phyloP scores from a whole-genome alignment of 2,329 filamentous ascomycete genomes.

The Phyllosticta paracitricarpa region DNA sequence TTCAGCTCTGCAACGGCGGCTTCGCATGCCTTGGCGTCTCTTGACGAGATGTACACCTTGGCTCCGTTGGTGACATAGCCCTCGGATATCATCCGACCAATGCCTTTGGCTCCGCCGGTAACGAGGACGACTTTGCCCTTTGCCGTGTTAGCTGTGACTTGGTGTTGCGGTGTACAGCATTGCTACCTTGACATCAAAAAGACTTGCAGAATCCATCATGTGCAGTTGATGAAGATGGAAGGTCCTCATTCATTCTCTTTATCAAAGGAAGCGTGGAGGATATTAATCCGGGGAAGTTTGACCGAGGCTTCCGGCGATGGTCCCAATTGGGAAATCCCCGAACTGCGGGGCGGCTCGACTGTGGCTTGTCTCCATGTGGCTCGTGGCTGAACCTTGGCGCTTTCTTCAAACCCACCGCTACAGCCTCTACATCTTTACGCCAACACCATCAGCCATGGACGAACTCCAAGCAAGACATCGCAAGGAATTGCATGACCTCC shows the following conservation, averaged over 20 bases:
- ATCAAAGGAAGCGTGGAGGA: background rate
- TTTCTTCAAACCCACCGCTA: background rate
- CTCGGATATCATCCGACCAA: slow-evolving; percentile 58
- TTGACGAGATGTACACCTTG: slow-evolving; percentile 60
- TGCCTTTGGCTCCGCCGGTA: slow-evolving; percentile 44
- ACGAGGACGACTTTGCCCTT: slow-evolving; percentile 37
- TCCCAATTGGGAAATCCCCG: background rate
- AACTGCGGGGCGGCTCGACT: background rate
- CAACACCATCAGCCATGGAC: slow-evolving; percentile 45
- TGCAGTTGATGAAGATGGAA: background rate
- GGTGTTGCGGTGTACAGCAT: background rate
- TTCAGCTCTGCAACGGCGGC: slow-evolving; percentile 50
- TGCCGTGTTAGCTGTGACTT: background rate
- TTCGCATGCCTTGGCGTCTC: slow-evolving; percentile 51
- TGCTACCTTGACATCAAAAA: slow-evolving; percentile 28
- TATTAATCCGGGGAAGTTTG: slow-evolving; percentile 7
- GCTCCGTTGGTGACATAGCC: slow-evolving; percentile 56
- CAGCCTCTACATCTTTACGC: background rate
- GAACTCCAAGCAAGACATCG: slow-evolving; percentile 70
- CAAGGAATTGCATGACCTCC: slow-evolving; percentile 80
- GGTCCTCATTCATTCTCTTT: background rate
- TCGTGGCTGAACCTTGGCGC: background rate
- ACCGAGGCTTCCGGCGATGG: background rate
- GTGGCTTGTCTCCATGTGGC: background rate
- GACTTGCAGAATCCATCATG: slow-evolving; percentile 24